Evolutionary conservation across 1,139 yeast genomes (phyloP), one percentile per base, ranked within the genome.

Genomic region (Wickerhamomyces sp.): DNA sequence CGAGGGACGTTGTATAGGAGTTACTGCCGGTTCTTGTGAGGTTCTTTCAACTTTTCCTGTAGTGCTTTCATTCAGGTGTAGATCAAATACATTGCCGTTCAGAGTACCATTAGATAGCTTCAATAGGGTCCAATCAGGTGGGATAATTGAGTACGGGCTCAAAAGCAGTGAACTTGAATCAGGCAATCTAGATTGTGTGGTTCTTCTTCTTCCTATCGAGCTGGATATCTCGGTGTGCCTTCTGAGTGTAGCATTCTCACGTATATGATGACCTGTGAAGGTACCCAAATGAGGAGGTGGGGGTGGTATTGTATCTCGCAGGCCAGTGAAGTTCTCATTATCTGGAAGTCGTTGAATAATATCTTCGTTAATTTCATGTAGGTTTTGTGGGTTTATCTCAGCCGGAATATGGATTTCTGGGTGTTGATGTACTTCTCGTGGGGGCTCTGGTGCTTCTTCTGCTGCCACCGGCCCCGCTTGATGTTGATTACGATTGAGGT

Each of bases 81-180:
- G 12, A 5, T 41, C 33, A 27, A 28, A 46, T 24, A 39, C 32
- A 20, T 42, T 36, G 5, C 26, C 31, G 10, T 30, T 30, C 7
- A 17, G n/a, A 4, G 23, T 21, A 3, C 32, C 33, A 31, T 40
- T 43, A 1, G 45, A 38, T 8, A 50, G 38, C 17, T 43, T 47
- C 29, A 50, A 36, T 7, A 47, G 25, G 0, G 47, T 42, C 55
- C 55, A 50, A 29, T 41, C 53, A 13, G 52, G 52, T 24, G 55
- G 53, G 5, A 33, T 25, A 16, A 50, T n/a, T 3, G 51, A 40
- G 22, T 41, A 36, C 3, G 35, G 35, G 13, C 44, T 40, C 4
- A 50, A 16, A 8, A 31, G 24, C n/a, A 44, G n/a, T 2, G 25
- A 15, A 21, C 30, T 35, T 9, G 29, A 20, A 16, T 28, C 31